Percentiles rank a stretch among this genome's conserved stretches.
phyloP scores from a whole-genome alignment of 306 rosid genomes.

The Begonia fuchsioides region DNA sequence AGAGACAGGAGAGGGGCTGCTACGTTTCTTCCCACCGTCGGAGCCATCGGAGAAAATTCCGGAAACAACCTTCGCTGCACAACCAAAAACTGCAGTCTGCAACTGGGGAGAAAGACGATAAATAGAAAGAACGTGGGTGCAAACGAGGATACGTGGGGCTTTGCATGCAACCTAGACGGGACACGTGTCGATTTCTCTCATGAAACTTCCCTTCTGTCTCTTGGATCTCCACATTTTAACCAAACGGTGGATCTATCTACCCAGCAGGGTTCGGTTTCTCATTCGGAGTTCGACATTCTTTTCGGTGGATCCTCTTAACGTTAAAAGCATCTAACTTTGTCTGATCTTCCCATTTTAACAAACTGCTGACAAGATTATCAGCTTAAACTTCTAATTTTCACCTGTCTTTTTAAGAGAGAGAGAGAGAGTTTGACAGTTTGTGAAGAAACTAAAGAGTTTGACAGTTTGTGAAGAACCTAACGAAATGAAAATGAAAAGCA shows the following conservation, averaged over 20 bases:
- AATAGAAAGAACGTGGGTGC: conserved; percentile 11
- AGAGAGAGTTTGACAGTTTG: no score
- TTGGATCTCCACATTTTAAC: background rate
- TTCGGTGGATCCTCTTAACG: no score
- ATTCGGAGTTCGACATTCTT: no score
- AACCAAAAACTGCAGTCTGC: background rate
- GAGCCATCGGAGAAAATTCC: conserved; percentile 34
- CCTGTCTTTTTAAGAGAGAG: no score
- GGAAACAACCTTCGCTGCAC: no score
- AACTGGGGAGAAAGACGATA: conserved; percentile 1
- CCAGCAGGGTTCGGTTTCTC: background rate
- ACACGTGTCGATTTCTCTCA: conserved; percentile 40
- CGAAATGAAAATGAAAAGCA: no score
- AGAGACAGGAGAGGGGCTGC: conserved; percentile 84
- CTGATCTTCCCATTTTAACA: no score
- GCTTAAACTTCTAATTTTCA: no score
- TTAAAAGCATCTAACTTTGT: no score
- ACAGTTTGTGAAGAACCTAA: no score
- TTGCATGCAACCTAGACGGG: conserved; percentile 59
- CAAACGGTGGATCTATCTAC: background rate
- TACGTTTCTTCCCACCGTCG: conserved; percentile 53
- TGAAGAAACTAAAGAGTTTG: no score
- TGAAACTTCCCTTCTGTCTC: conserved; percentile 1
- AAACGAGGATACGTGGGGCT: conserved; percentile 33
- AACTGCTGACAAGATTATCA: no score